phyloP scores from a whole-genome alignment of 352 stramenopile genomes.

The Globisporangium solare region DNA sequence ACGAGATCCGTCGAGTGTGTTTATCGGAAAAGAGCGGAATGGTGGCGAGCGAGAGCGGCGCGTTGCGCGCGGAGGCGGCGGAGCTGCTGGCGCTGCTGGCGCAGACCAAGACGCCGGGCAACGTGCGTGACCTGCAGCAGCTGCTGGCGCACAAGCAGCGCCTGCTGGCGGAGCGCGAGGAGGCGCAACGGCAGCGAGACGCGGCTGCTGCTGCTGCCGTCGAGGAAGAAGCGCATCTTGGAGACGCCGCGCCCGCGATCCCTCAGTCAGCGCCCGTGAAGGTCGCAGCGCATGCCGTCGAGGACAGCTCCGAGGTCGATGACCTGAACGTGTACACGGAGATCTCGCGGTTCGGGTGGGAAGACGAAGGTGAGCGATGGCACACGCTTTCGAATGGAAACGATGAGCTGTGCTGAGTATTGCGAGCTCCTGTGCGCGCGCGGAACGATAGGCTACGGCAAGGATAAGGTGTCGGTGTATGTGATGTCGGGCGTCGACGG shows the following conservation, averaged over 20 bases:
- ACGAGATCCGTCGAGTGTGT: not conserved
- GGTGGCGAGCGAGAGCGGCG: constrained; percentile 25
- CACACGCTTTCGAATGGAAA: not conserved
- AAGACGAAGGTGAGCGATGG: constrained; percentile 56
- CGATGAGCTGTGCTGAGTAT: not conserved
- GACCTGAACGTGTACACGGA: constrained; percentile 73
- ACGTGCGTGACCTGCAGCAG: constrained; percentile 55
- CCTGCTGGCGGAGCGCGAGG: constrained; percentile 21
- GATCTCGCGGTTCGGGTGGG: constrained; percentile 83
- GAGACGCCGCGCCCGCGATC: constrained; percentile 9
- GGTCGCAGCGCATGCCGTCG: constrained; percentile 18
- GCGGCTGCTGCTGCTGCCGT: constrained; percentile 6
- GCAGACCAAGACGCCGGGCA: constrained; percentile 47
- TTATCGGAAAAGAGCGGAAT: not conserved
- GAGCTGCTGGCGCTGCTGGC: constrained; percentile 67
- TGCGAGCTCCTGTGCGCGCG: not conserved
- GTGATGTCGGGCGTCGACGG: constrained; percentile 81
- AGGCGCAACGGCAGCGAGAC: constrained; percentile 12
- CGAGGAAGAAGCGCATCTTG: constrained; percentile 9
- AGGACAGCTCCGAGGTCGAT: constrained; percentile 9
- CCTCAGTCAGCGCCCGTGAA: constrained; percentile 23
- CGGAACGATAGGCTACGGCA: constrained; percentile 55
- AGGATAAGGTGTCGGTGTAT: constrained; percentile 78
- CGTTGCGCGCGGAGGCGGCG: constrained; percentile 41
- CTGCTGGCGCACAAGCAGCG: constrained; percentile 61